These are phyloP conservation scores for Phoma sp. DNA, from an alignment of 2,329 filamentous ascomycete species.

Conservation along the genomic window DNA sequence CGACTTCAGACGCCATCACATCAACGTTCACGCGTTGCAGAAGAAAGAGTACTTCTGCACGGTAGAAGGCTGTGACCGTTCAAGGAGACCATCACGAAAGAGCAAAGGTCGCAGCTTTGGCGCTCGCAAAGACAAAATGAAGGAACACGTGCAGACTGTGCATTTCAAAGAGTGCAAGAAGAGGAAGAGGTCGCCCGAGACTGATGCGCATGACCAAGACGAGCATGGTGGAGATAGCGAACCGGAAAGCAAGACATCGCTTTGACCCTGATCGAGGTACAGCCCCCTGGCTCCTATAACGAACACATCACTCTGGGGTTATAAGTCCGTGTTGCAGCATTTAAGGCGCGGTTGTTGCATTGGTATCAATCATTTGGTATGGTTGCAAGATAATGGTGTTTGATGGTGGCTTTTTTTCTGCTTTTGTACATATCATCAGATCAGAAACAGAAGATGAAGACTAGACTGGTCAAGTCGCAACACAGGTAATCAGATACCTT, in stretches of 20 bases:
- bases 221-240: neutral
- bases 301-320: neutral
- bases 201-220: neutral
- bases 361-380: neutral
- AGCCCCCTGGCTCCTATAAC: neutral
- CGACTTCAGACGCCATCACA: slow-evolving; percentile 40
- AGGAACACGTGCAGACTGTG: slow-evolving; percentile 36
- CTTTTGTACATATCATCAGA: neutral
- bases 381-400: neutral
- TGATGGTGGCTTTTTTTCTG: neutral
- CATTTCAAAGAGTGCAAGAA: slow-evolving; percentile 23
- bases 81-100: slow-evolving; percentile 17
- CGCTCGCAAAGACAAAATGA: slow-evolving; percentile 39
- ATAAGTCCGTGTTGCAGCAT: neutral
- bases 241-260: neutral
- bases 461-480: too few species aligned
- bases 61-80: slow-evolving; percentile 26
- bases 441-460: too few species aligned
- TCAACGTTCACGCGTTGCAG: slow-evolving; percentile 23
- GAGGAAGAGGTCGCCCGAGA: neutral
- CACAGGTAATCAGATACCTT: too few species aligned
- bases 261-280: neutral
- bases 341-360: neutral
- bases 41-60: slow-evolving; percentile 34
- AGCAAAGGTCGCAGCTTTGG: slow-evolving; percentile 38